A percentile compares a stretch with the other conserved stretches of the same genome.
Evolutionary conservation across 176 grass and related monocot species (phyloP).

Genomic region (Sorghum bicolor): DNA sequence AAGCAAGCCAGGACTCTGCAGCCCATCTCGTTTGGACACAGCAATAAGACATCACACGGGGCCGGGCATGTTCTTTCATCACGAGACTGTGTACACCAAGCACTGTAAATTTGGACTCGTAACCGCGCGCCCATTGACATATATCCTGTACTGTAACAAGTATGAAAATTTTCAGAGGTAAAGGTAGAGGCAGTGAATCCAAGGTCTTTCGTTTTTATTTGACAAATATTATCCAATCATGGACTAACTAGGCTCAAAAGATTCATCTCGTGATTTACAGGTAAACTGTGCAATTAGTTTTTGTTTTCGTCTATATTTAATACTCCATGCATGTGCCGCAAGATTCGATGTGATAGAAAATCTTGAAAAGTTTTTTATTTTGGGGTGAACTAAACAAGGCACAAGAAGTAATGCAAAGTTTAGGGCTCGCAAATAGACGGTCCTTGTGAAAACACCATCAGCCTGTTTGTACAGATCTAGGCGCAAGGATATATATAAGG

Average conservation of each 20-base stretch:
- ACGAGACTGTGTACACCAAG: neutral
- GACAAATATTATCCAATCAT: too few relatives aligned
- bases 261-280: too few relatives aligned
- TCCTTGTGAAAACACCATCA: neutral
- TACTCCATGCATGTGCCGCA: too few relatives aligned
- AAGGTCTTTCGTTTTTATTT: too few relatives aligned
- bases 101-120: neutral
- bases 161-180: neutral
- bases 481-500: neutral
- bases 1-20: conserved; percentile 27
- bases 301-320: too few relatives aligned
- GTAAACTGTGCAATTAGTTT: too few relatives aligned
- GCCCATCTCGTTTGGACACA: neutral
- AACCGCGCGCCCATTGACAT: neutral
- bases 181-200: conserved; percentile 11
- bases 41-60: neutral
- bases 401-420: conserved; percentile 6
- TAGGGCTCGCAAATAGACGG: neutral
- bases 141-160: neutral
- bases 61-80: neutral
- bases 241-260: too few relatives aligned
- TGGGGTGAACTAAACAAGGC: too few relatives aligned
- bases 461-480: neutral
- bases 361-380: too few relatives aligned
- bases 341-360: too few relatives aligned